Evolutionary conservation across 306 rosid species (phyloP).

Genomic region (Mimosa bimucronata): DNA sequence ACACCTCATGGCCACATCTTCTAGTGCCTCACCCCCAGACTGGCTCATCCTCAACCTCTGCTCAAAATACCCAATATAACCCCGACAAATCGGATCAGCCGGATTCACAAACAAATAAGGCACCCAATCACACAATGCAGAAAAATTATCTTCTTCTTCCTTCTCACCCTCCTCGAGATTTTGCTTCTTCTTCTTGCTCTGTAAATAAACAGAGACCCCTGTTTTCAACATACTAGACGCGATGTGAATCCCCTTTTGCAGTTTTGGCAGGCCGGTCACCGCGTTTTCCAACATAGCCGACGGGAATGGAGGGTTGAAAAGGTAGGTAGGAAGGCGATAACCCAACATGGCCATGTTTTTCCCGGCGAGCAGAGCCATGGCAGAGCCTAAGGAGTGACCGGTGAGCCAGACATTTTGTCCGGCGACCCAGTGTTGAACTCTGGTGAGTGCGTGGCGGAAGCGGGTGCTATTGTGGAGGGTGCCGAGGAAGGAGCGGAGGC

Average conservation of each 20-base stretch:
- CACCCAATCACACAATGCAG: slow-evolving; percentile 22
- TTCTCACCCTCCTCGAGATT: too few relatives aligned
- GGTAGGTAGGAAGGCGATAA: slow-evolving; percentile 27
- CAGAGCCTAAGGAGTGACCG: slow-evolving; percentile 46
- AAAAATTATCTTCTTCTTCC: neutral
- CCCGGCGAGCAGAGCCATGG: slow-evolving; percentile 35
- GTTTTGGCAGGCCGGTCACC: neutral
- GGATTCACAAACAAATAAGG: slow-evolving; percentile 46
- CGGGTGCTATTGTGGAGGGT: slow-evolving; percentile 20
- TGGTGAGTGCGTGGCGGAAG: slow-evolving; percentile 6
- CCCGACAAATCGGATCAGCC: slow-evolving; percentile 34
- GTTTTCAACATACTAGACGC: neutral
- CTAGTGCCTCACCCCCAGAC: slow-evolving; percentile 29
- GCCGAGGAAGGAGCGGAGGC: neutral
- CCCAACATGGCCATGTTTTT: slow-evolving; percentile 38
- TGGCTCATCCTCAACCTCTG: slow-evolving; percentile 37
- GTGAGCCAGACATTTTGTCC: slow-evolving; percentile 45
- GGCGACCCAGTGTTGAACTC: slow-evolving; percentile 15
- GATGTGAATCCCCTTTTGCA: neutral
- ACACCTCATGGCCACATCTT: slow-evolving; percentile 26
- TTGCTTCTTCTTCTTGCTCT: neutral
- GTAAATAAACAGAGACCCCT: neutral
- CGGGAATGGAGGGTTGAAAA: slow-evolving; percentile 45
- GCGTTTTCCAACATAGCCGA: slow-evolving; percentile 33
- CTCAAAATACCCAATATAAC: slow-evolving; percentile 40